Evolutionary conservation across 2,329 filamentous ascomycete species (phyloP), one percentile per base, ranked within the genome.

Genomic region (Knufia petricola): DNA sequence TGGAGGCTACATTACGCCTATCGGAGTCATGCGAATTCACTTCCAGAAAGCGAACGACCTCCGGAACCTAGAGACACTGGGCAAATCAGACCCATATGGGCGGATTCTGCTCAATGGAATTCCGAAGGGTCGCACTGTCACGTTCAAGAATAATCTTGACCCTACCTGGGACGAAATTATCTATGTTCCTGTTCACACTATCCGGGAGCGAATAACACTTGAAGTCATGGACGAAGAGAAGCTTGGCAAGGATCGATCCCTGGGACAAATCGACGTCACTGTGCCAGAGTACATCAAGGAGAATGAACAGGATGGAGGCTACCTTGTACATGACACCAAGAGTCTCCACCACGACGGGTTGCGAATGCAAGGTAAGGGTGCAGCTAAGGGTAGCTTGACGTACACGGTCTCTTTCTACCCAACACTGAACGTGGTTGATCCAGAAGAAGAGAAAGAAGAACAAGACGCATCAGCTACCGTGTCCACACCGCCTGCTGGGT

Each of bases 191-290:
- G 78, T 98, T 50, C 90, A 95, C 64, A 88, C 83, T 4, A 60
- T 77, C 12, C 83, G 87, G 26, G 92, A 98, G 64, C 87, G 85
- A 61, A 72, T 98, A 24, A 81, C 82, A 1, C 69, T 98, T 15
- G 92, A 98, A 65, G 88, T 96, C 55, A 95, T 98, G 90, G 92
- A 98, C 60, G 81, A 92, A 52, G 92, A 98, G 67, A 89, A 82
- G 58, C 76, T 96, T 61, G 87, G 87, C 59, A 92, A 88, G 63
- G 92, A 98, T 65, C 84, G 92, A 49, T 85, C 85, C 36, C 76
- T 98, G 28, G 92, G 92, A 46, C 75, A 84, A 48, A 69, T 92
- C 15, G 89, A 96, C 57, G 67, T 95, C 21, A 73, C 78, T 46
- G 82, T 84, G 7, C 73, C 81, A 15, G 87, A 96, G 54, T 96